Conservation (phyloP, 495 filamentous ascomycete genomes). For the Podospora pseudoanserina region DNA sequence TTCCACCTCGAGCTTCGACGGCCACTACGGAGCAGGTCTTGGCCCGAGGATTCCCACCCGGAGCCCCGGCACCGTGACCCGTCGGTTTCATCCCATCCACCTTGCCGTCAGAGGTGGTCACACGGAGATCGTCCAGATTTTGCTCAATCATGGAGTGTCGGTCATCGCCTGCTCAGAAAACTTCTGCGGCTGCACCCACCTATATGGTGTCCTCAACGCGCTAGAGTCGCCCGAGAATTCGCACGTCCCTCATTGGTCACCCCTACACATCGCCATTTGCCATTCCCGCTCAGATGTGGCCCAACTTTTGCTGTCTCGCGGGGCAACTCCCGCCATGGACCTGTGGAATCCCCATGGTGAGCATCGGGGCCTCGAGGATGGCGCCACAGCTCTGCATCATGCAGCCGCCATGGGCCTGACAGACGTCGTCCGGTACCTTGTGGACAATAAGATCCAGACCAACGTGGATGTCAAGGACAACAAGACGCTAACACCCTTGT, state of each 20-base stretch:
- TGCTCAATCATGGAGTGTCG: slow-evolving; percentile 32
- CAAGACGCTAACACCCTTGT: slow-evolving; percentile 33
- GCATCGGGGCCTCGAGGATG: neutral
- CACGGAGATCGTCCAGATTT: slow-evolving; percentile 26
- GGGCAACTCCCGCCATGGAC: slow-evolving; percentile 30
- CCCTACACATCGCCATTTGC: slow-evolving; percentile 41
- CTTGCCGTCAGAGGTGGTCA: slow-evolving; percentile 36
- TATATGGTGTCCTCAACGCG: slow-evolving; percentile 27
- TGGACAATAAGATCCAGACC: slow-evolving; percentile 28
- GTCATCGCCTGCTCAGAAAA: slow-evolving; percentile 22
- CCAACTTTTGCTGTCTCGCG: slow-evolving; percentile 32
- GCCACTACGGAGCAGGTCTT: neutral
- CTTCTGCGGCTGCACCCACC: slow-evolving; percentile 32
- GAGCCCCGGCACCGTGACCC: slow-evolving; percentile 1
- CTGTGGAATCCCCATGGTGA: neutral
- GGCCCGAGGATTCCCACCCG: neutral
- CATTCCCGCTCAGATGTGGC: slow-evolving; percentile 30
- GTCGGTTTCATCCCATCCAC: slow-evolving; percentile 33
- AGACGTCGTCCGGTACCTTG: slow-evolving; percentile 22
- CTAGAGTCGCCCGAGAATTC: slow-evolving; percentile 18
- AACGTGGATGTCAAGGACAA: slow-evolving; percentile 31
- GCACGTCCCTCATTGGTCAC: slow-evolving; percentile 26
- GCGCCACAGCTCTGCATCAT: slow-evolving; percentile 30
- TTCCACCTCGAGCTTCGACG: slow-evolving; percentile 11
- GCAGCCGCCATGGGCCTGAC: slow-evolving; percentile 28